Evolutionary conservation across 2,329 filamentous ascomycete genomes (phyloP).

Genomic region (Curvularia hawaiiensis): DNA sequence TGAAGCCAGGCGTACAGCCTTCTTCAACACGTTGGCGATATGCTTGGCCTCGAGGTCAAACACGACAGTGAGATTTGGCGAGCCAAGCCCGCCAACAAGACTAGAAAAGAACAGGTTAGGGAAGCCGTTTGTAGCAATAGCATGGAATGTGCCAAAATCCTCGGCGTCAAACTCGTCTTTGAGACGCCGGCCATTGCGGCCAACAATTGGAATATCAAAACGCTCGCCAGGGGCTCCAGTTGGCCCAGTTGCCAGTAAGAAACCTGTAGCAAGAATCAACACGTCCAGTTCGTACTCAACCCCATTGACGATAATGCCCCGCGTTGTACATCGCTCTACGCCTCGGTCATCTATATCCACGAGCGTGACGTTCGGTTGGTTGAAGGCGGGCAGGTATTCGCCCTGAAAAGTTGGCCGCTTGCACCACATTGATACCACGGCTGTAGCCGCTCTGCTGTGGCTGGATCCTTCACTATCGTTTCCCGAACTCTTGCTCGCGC

Average conservation of each 20-base stretch:
- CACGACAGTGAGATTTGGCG: conserved; percentile 2
- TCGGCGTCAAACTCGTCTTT: conserved; percentile 53
- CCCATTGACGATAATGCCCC: conserved; percentile 54
- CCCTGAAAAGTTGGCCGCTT: conserved; percentile 67
- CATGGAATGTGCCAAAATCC: conserved; percentile 51
- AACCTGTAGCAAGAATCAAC: conserved; percentile 54
- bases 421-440: conserved; percentile 66
- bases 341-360: conserved; percentile 64
- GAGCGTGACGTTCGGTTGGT: conserved; percentile 61
- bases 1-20: neutral
- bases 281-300: conserved; percentile 55
- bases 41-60: conserved; percentile 7
- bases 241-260: conserved; percentile 23
- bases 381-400: conserved; percentile 63
- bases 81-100: conserved; percentile 3
- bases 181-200: conserved; percentile 51
- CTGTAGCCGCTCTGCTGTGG: conserved; percentile 58
- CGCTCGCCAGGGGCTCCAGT: conserved; percentile 28
- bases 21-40: conserved; percentile 5
- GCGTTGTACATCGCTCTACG: conserved; percentile 52
- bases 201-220: conserved; percentile 45
- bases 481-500: conserved; percentile 1
- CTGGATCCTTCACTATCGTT: conserved; percentile 52
- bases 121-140: conserved; percentile 19
- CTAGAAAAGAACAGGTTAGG: conserved; percentile 22